phyloP scores from a whole-genome alignment of 2,329 filamentous ascomycete species.

The Aspergillus arachidicola region DNA sequence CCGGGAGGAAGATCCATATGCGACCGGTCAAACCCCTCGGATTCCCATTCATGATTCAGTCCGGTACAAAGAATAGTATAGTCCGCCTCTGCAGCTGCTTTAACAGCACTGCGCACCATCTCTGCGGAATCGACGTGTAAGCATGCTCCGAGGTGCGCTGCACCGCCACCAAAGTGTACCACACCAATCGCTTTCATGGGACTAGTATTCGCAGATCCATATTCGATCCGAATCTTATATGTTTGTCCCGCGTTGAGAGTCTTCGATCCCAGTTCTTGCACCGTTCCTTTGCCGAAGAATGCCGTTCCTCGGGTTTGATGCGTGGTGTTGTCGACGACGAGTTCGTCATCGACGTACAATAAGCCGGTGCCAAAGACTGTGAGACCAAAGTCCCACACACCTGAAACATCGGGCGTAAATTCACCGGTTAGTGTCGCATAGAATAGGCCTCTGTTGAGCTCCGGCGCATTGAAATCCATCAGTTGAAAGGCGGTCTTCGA shows the following conservation, averaged over 20 bases:
- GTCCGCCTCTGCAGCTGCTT: conserved; percentile 21
- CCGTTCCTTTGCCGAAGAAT: conserved; percentile 66
- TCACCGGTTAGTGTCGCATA: conserved; percentile 60
- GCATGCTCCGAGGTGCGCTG: conserved; percentile 29
- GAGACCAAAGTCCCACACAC: conserved; percentile 62
- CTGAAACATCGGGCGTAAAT: conserved; percentile 58
- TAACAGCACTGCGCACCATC: conserved; percentile 16
- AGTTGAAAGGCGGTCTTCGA: conserved; percentile 42
- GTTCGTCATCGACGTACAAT: conserved; percentile 60
- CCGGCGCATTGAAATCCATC: conserved; percentile 34
- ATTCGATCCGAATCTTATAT: conserved; percentile 37
- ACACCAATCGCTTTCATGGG: conserved; percentile 28
- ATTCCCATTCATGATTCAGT: conserved; percentile 36
- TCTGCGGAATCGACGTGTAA: conserved; percentile 19
- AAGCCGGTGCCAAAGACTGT: conserved; percentile 64
- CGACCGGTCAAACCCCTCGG: conserved; percentile 49
- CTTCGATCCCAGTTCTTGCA: conserved; percentile 57
- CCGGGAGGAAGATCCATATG: conserved; percentile 57
- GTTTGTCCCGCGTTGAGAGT: conserved; percentile 29
- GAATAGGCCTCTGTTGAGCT: conserved; percentile 38
- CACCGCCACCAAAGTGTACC: conserved; percentile 27
- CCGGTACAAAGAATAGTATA: conserved; percentile 27
- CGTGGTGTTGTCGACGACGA: conserved; percentile 64
- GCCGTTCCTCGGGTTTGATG: conserved; percentile 61
- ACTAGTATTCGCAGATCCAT: conserved; percentile 30